A percentile compares a stretch with the other conserved stretches of the same genome.
Conservation (phyloP, 2,329 filamentous ascomycete genomes). For the Neonectria neomacrospora region DNA sequence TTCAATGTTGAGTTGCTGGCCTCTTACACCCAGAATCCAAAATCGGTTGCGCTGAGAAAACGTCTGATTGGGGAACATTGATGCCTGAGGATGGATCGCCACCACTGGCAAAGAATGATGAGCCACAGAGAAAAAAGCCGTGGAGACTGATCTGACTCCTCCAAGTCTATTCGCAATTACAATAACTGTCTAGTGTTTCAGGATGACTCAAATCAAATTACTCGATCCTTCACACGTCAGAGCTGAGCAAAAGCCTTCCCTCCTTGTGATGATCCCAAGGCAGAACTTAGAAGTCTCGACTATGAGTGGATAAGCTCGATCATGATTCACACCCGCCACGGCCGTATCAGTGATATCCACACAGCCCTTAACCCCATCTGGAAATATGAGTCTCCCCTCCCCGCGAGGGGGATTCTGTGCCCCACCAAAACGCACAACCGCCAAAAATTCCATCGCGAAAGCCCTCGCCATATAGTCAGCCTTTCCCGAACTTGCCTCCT, state of each 20-base stretch:
- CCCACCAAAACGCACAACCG: slow-evolving; percentile 60
- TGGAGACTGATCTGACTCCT: background rate
- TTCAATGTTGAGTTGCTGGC: slow-evolving; percentile 26
- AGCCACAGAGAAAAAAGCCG: background rate
- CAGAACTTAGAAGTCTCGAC: slow-evolving; percentile 6
- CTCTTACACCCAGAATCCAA: slow-evolving; percentile 25
- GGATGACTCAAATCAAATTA: slow-evolving; percentile 30
- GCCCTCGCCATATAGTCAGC: slow-evolving; percentile 48
- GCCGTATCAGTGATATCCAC: slow-evolving; percentile 15
- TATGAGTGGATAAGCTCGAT: slow-evolving; percentile 8
- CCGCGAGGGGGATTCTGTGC: slow-evolving; percentile 42
- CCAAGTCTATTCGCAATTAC: slow-evolving; percentile 10
- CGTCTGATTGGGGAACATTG: slow-evolving; percentile 28
- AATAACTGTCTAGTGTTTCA: slow-evolving; percentile 32
- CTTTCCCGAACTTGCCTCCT: slow-evolving; percentile 45
- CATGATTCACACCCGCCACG: slow-evolving; percentile 28
- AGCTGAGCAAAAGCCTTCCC: background rate
- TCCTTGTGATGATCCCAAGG: background rate
- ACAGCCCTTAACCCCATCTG: slow-evolving; percentile 22
- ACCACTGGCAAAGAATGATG: slow-evolving; percentile 6
- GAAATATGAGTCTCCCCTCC: slow-evolving; percentile 32
- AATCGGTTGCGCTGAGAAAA: slow-evolving; percentile 20
- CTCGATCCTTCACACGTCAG: background rate
- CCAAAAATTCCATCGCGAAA: slow-evolving; percentile 56
- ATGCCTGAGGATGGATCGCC: slow-evolving; percentile 39